These are phyloP conservation scores for Dendryphion nanum DNA, from an alignment of 2,329 filamentous ascomycete species.

Conservation along the genomic window DNA sequence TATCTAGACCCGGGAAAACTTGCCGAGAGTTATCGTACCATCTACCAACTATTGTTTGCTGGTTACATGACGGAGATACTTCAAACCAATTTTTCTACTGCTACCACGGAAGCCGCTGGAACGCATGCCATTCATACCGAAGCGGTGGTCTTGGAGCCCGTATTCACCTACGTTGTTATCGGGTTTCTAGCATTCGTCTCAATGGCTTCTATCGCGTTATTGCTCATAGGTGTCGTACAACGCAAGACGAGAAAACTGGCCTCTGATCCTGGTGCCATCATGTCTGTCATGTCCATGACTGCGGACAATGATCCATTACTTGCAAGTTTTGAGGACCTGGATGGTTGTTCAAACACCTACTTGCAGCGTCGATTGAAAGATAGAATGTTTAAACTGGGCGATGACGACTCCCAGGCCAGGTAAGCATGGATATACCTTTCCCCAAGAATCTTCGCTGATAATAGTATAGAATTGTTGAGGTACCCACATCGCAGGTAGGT, in stretches of 20 bases:
- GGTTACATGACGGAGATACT: conserved; percentile 22
- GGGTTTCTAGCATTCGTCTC: conserved; percentile 29
- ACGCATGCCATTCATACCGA: neutral
- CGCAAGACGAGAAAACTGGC: conserved; percentile 17
- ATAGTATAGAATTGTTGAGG: no score
- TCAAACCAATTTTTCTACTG: neutral
- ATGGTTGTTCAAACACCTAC: no score
- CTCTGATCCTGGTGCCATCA: conserved; percentile 37
- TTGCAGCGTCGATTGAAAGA: no score
- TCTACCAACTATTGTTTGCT: conserved; percentile 42
- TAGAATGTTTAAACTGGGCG: no score
- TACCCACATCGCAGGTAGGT: no score
- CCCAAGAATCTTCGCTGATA: no score
- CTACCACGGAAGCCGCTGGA: conserved; percentile 1
- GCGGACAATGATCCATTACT: conserved; percentile 25
- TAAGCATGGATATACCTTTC: no score
- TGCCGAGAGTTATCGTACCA: conserved; percentile 29
- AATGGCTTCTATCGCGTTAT: conserved; percentile 17
- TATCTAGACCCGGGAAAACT: conserved; percentile 31
- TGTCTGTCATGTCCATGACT: conserved; percentile 34
- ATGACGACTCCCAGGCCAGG: no score
- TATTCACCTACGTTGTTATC: conserved; percentile 41
- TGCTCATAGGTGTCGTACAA: conserved; percentile 21
- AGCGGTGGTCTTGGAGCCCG: conserved; percentile 8
- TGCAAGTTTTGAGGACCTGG: conserved; percentile 13